Evolutionary conservation across 495 filamentous ascomycete species (phyloP), one percentile per base, ranked within the genome.

Genomic region (Symbiotaphrina buchneri): DNA sequence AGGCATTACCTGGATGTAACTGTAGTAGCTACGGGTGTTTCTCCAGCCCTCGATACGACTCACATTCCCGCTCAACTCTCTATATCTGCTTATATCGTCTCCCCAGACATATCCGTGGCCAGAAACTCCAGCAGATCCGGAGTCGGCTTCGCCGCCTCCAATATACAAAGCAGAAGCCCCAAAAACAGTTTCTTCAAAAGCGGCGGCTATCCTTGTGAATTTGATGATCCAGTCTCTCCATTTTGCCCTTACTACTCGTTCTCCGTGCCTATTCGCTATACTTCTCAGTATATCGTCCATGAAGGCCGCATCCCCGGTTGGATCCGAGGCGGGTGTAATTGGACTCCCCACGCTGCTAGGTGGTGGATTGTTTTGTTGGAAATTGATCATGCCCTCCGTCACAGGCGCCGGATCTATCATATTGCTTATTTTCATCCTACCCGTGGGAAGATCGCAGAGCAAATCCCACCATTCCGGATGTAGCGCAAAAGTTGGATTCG

Each of bases 401-500:
- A 81, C 48, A 1, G 71, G 66, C 1, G 77, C 76, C 8, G 55
- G 46, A 34, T 90, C 81, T 33, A 94, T 77, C 39, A 66, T 66
- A 44, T 55, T 71, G 42, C 75, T 90, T 44, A 99, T 93, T 49
- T 85, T 90, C 56, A 99, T 90, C 10, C 81, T 68, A 18, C 87
- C 87, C 2, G 72, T 83, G 3, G 81, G 74, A 18, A 99, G 58
- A 47, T 99, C 87, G 47, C 87, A 99, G 10, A 99, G 61, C 5
- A 99, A 49, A 51, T 99, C 87, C 87, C 87, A 99, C 87, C 87
- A 99, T 43, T 92, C 83, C 0, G 75, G 76, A 42, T 94, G 85
- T 41, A 84, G 69, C 37, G 83, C 81, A 48, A 99, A 95, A 0
- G 77, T 81, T 6, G 84, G 87, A 50, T 99, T 99, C 2, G 87